Percentiles rank a stretch among this genome's conserved stretches.
Evolutionary conservation across 106 monocot species (phyloP).

Genomic region (Hemerocallis citrina): DNA sequence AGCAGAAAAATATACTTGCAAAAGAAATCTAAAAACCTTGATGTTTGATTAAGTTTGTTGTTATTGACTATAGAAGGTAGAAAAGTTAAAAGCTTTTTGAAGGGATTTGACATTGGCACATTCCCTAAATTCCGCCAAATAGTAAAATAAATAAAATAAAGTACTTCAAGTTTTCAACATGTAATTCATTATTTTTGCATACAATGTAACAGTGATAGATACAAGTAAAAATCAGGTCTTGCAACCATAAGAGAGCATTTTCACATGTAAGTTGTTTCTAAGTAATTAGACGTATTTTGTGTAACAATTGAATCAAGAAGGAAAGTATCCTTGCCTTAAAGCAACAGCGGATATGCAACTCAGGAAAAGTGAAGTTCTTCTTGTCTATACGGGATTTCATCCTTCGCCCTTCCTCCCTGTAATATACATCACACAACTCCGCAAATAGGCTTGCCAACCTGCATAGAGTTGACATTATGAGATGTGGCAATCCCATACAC

Average conservation of each 20-base stretch:
- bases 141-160: not conserved
- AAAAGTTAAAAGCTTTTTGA: too few relatives aligned
- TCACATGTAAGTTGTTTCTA: not conserved
- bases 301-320: not conserved
- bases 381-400: conserved; percentile 71
- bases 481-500: not conserved
- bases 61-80: not conserved
- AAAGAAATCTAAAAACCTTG: not conserved
- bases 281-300: not conserved
- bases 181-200: not conserved
- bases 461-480: conserved; percentile 8
- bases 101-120: not conserved
- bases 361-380: conserved; percentile 45
- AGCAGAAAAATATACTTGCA: too few relatives aligned
- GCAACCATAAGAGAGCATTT: not conserved
- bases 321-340: conserved; percentile 46
- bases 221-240: not conserved
- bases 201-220: not conserved
- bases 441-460: conserved; percentile 59
- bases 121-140: not conserved
- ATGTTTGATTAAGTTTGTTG: not conserved
- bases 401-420: conserved; percentile 78
- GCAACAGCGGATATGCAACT: conserved; percentile 78
- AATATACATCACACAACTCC: conserved; percentile 67
- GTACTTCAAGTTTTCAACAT: too few relatives aligned